Conservation (phyloP, 2,329 filamentous ascomycete genomes). For the Penicillium sp. region DNA sequence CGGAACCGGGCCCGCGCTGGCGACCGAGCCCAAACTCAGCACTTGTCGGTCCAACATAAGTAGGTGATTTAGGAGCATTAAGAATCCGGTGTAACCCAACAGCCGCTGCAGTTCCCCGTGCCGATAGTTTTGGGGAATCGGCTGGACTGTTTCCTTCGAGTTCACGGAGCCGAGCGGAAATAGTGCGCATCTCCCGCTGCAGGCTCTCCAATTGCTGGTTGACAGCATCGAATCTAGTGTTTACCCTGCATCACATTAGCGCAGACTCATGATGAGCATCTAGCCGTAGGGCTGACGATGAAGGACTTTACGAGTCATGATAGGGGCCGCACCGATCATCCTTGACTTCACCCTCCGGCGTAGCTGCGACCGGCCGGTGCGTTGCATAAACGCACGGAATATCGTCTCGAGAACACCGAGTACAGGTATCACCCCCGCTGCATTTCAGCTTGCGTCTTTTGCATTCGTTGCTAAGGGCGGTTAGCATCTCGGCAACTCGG, state of each 20-base stretch:
- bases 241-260: conserved; percentile 14
- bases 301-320: not conserved
- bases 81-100: conserved; percentile 29
- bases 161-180: conserved; percentile 30
- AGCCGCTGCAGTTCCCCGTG: conserved; percentile 6
- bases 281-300: not conserved
- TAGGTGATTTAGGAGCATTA: conserved; percentile 34
- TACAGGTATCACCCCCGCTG: conserved; percentile 68
- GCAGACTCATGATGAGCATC: not conserved
- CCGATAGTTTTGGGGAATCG: conserved; percentile 7
- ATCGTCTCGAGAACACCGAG: conserved; percentile 63
- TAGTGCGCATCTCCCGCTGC: conserved; percentile 30
- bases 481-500: not conserved
- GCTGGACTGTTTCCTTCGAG: conserved; percentile 21
- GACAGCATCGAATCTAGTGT: conserved; percentile 23
- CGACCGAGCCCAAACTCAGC: conserved; percentile 36
- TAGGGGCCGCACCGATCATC: conserved; percentile 21
- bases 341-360: conserved; percentile 9
- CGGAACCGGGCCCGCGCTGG: conserved; percentile 4
- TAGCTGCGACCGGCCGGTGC: conserved; percentile 51
- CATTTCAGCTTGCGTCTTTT: conserved; percentile 76
- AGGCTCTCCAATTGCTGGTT: conserved; percentile 30
- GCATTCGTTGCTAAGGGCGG: conserved; percentile 64
- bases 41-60: conserved; percentile 37
- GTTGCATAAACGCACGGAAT: conserved; percentile 66